A percentile compares a stretch with the other conserved stretches of the same genome.
Evolutionary conservation across 192 early-diverging fungal genomes (phyloP).

Genomic region (Entrophospora sp.): DNA sequence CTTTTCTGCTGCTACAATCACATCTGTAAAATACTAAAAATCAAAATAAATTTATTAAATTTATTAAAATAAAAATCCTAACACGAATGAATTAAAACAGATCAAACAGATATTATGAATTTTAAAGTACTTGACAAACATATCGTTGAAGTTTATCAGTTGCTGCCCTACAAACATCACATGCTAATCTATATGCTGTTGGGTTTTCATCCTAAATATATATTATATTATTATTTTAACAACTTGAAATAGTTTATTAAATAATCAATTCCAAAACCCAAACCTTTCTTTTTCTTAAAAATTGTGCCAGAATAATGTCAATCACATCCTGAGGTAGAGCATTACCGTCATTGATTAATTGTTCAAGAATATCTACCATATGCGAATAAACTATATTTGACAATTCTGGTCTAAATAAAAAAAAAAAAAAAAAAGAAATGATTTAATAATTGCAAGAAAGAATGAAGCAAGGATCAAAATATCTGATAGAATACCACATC

Average conservation of each 20-base stretch:
- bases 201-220: conserved; percentile 45
- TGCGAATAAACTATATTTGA: conserved; percentile 69
- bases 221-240: not conserved
- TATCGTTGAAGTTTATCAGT: conserved; percentile 81
- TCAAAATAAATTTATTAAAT: not conserved
- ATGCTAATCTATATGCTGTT: conserved; percentile 64
- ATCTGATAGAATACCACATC: too few relatives aligned
- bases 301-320: conserved; percentile 69
- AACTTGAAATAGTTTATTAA: not conserved
- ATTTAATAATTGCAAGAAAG: too few relatives aligned
- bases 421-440: not conserved
- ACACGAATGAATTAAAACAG: too few relatives aligned
- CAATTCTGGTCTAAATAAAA: conserved; percentile 43
- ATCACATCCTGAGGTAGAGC: conserved; percentile 66
- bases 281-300: conserved; percentile 58
- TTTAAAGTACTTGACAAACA: conserved; percentile 60
- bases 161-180: conserved; percentile 65
- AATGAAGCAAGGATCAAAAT: too few relatives aligned
- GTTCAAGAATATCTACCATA: conserved; percentile 72
- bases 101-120: not conserved
- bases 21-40: conserved; percentile 72
- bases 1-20: conserved; percentile 52
- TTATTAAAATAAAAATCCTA: not conserved
- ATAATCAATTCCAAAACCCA: not conserved
- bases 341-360: conserved; percentile 66